These are phyloP conservation scores for Pilatotrama ljubarskyi DNA, from an alignment of 768 basidiomycete species.

Conservation along the genomic window DNA sequence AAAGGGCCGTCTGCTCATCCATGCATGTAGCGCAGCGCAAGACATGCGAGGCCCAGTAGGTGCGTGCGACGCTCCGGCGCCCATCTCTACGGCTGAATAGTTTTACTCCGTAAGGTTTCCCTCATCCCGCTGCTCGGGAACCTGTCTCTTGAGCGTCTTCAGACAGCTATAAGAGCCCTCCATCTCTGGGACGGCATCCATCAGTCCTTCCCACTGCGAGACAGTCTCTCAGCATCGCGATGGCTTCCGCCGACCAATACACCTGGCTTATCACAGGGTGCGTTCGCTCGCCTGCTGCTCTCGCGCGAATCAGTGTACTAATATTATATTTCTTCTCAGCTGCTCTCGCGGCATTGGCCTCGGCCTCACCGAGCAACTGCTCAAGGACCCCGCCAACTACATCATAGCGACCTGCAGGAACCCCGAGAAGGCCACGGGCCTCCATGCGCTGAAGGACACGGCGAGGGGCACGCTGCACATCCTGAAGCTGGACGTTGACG, in stretches of 20 bases:
- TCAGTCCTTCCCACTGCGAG: neutral
- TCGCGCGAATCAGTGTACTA: neutral
- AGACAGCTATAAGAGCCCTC: neutral
- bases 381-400: conserved; percentile 23
- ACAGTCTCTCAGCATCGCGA: neutral
- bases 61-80: neutral
- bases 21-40: neutral
- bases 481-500: conserved; percentile 33
- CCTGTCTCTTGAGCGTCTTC: neutral
- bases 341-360: conserved; percentile 32
- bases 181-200: neutral
- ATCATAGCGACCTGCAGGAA: conserved; percentile 35
- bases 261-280: conserved; percentile 13
- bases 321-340: neutral
- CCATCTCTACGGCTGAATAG: neutral
- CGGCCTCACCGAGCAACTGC: conserved; percentile 29
- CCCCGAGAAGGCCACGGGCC: conserved; percentile 25
- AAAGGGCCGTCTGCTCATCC: neutral
- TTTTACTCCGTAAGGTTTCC: neutral
- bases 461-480: conserved; percentile 35
- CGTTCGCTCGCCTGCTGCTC: neutral
- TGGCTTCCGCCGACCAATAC: neutral
- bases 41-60: neutral
- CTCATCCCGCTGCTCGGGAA: neutral
- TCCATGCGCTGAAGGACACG: conserved; percentile 23